These are phyloP conservation scores for Gossypium turneri DNA, from an alignment of 345 rosid genomes.

Conservation along the genomic window DNA sequence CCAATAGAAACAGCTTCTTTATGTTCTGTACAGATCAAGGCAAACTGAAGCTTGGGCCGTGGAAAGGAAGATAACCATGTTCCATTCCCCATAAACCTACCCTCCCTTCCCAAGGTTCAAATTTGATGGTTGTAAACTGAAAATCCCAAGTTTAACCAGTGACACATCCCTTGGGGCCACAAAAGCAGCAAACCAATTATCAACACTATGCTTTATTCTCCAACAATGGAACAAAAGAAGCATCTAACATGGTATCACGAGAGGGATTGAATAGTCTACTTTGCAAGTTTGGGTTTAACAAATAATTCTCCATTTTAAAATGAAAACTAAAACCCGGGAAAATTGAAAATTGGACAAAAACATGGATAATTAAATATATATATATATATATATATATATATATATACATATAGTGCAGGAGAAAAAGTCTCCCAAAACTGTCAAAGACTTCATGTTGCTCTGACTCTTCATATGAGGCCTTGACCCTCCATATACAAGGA, in stretches of 20 bases:
- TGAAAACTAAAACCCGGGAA: not conserved
- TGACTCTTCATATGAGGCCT: not conserved
- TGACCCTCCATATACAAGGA: not conserved
- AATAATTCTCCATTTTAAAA: not conserved
- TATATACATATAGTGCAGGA: not conserved
- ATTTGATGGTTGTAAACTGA: not conserved
- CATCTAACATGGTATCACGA: not conserved
- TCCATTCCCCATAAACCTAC: not conserved
- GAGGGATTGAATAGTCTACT: slow-evolving; percentile 3
- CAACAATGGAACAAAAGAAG: not conserved
- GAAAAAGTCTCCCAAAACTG: not conserved
- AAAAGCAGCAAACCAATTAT: not conserved
- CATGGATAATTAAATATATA: not conserved
- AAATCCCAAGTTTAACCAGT: not conserved
- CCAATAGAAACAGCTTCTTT: not conserved
- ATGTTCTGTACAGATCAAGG: not conserved
- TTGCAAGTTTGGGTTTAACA: not conserved
- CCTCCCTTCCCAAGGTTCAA: not conserved
- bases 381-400: not conserved
- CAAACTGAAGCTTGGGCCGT: not conserved
- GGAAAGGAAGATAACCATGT: not conserved
- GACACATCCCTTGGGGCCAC: not conserved
- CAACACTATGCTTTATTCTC: not conserved
- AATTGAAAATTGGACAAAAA: not conserved
- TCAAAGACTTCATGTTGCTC: not conserved